Percentiles rank a stretch among this genome's conserved stretches.
phyloP scores from a whole-genome alignment of 495 filamentous ascomycete genomes.

The Rhizodiscina lignyota region DNA sequence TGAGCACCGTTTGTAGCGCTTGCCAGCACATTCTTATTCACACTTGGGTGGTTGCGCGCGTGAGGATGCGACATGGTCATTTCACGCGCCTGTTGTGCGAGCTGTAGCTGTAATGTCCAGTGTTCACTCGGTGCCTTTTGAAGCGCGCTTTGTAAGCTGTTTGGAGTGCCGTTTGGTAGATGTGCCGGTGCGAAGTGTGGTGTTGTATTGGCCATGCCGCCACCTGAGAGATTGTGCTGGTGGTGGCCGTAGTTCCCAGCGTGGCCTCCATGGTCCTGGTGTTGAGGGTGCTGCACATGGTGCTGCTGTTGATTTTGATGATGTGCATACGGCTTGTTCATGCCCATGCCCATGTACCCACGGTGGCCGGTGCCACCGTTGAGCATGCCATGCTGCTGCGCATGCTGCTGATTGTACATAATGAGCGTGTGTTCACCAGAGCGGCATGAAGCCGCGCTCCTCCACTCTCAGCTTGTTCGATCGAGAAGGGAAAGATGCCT shows the following conservation, averaged over 20 bases:
- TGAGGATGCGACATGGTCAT: constrained; percentile 49
- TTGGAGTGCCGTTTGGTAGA: constrained; percentile 56
- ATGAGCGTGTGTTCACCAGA: no score
- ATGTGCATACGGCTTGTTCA: constrained; percentile 45
- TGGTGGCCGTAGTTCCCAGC: constrained; percentile 34
- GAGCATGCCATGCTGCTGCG: constrained; percentile 70
- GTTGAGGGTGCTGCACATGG: constrained; percentile 46
- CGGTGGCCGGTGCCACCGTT: constrained; percentile 47
- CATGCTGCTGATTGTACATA: constrained; percentile 73
- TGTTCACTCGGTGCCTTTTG: constrained; percentile 57
- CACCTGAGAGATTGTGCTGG: constrained; percentile 67
- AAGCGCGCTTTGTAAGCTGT: constrained; percentile 36
- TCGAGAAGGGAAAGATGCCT: no score
- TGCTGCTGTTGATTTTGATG: constrained; percentile 18
- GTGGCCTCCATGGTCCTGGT: constrained; percentile 61
- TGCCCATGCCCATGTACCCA: constrained; percentile 46
- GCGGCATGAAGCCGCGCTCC: no score
- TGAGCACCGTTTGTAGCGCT: constrained; percentile 45
- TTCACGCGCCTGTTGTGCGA: constrained; percentile 54
- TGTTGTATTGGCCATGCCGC: constrained; percentile 56
- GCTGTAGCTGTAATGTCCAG: constrained; percentile 74
- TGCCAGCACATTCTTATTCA: constrained; percentile 31
- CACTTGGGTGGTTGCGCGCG: constrained; percentile 35
- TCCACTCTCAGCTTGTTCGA: no score
- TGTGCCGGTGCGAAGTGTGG: constrained; percentile 57